Conservation (phyloP, 495 filamentous ascomycete species). For the Hypomontagnella submonticulosa region DNA sequence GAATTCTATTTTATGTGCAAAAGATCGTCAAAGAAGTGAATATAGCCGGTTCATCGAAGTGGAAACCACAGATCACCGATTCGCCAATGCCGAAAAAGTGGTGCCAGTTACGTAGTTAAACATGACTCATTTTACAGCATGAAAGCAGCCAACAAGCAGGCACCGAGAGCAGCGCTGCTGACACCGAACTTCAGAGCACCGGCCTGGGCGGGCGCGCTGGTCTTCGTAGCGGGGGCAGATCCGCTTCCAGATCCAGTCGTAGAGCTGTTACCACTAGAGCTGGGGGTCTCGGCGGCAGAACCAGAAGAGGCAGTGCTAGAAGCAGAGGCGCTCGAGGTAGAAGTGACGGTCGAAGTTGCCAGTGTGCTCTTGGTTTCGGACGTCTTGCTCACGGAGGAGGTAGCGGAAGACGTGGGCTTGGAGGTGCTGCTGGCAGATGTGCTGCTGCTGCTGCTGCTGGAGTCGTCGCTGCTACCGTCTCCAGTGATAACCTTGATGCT, state of each 20-base stretch:
- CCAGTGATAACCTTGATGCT: slow-evolving; percentile 79
- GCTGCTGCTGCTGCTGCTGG: slow-evolving; percentile 29
- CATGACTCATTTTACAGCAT: slow-evolving; percentile 36
- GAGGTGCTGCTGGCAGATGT: slow-evolving; percentile 36
- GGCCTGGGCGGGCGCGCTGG: slow-evolving; percentile 19
- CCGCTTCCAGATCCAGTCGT: slow-evolving; percentile 17
- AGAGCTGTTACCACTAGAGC: slow-evolving; percentile 27
- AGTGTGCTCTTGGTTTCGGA: slow-evolving; percentile 43
- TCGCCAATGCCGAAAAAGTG: slow-evolving; percentile 34
- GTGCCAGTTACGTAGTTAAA: slow-evolving; percentile 20
- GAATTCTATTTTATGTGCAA: slow-evolving; percentile 43
- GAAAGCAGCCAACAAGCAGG: slow-evolving; percentile 41
- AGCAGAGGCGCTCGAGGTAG: slow-evolving; percentile 22
- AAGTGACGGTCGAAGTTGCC: slow-evolving; percentile 37
- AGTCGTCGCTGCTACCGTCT: slow-evolving; percentile 72
- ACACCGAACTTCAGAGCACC: slow-evolving; percentile 43
- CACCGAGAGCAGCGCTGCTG: slow-evolving; percentile 42
- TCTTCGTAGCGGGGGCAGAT: slow-evolving; percentile 21
- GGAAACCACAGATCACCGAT: slow-evolving; percentile 40
- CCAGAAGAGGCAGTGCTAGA: slow-evolving; percentile 34
- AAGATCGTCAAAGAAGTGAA: slow-evolving; percentile 45
- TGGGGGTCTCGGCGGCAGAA: slow-evolving; percentile 29
- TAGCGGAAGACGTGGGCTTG: slow-evolving; percentile 39
- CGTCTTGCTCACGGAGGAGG: slow-evolving; percentile 32
- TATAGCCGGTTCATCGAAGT: slow-evolving; percentile 42